Percentiles rank a stretch among this genome's conserved stretches.
These are phyloP conservation scores for Lophium mytilinum DNA, from an alignment of 495 filamentous ascomycete species.

Conservation along the genomic window DNA sequence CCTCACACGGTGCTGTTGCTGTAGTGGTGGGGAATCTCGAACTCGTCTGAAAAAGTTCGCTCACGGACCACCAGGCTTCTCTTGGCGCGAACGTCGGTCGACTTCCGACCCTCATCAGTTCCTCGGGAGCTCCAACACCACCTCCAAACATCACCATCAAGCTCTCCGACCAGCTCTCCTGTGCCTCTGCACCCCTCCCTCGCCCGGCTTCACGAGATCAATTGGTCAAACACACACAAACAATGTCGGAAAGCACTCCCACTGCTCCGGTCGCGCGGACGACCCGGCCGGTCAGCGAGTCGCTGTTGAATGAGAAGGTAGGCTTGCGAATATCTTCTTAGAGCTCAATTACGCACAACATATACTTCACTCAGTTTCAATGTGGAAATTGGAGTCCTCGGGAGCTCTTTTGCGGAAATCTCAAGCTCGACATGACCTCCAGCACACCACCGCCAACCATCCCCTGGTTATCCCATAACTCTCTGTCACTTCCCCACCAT, in stretches of 20 bases:
- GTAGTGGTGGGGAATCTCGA: background rate
- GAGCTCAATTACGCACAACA: background rate
- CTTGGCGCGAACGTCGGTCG: too few relatives aligned
- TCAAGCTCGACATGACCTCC: too few relatives aligned
- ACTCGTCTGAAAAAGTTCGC: constrained; percentile 6
- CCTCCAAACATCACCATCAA: constrained; percentile 12
- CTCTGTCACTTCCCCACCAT: background rate
- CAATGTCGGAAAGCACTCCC: constrained; percentile 51
- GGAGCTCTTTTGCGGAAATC: too few relatives aligned
- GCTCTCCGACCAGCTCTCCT: background rate
- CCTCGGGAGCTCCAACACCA: constrained; percentile 28
- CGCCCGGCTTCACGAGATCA: constrained; percentile 1
- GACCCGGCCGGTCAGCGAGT: constrained; percentile 80
- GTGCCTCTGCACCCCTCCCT: background rate
- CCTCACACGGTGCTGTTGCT: background rate
- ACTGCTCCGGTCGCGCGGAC: constrained; percentile 42
- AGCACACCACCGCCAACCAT: too few relatives aligned
- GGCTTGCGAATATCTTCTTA: background rate
- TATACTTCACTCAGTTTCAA: too few relatives aligned
- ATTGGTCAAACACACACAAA: constrained; percentile 8
- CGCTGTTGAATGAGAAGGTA: constrained; percentile 94
- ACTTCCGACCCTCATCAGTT: background rate
- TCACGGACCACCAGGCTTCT: constrained; percentile 4
- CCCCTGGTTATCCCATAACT: background rate
- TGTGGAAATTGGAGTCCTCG: too few relatives aligned